Conservation (phyloP, 345 rosid species). For the Garcia nutans region DNA sequence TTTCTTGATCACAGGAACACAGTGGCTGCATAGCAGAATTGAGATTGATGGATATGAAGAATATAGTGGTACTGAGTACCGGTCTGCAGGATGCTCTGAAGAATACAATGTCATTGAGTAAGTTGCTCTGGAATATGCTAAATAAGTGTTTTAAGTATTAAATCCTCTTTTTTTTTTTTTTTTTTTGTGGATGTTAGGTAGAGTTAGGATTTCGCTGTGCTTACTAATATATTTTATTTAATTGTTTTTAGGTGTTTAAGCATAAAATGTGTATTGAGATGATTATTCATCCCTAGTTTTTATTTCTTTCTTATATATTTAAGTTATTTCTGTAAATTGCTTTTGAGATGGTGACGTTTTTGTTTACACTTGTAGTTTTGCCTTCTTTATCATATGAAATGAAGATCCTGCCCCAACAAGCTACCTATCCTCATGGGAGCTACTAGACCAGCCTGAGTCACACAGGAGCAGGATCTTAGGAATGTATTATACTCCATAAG, state of each 20-base stretch:
- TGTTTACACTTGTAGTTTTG: neutral
- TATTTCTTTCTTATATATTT: too few species aligned
- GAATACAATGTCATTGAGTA: too few species aligned
- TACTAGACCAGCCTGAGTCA: neutral
- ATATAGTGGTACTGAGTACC: slow-evolving; percentile 72
- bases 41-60: slow-evolving; percentile 85
- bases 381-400: neutral
- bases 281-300: too few species aligned
- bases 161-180: neutral
- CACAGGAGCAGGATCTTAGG: too few species aligned
- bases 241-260: too few species aligned
- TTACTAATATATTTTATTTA: too few species aligned
- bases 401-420: neutral
- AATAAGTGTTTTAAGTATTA: neutral
- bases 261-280: too few species aligned
- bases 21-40: slow-evolving; percentile 87
- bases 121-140: neutral
- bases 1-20: slow-evolving; percentile 52
- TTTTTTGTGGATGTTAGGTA: too few species aligned
- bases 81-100: too few species aligned
- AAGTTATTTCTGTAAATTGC: too few species aligned
- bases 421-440: neutral
- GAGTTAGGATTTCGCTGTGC: too few species aligned
- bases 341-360: too few species aligned
- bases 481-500: neutral